A percentile compares a stretch with the other conserved stretches of the same genome.
Evolutionary conservation across 73 alveolate species (phyloP).

Genomic region (Paramecium sonneborni): DNA sequence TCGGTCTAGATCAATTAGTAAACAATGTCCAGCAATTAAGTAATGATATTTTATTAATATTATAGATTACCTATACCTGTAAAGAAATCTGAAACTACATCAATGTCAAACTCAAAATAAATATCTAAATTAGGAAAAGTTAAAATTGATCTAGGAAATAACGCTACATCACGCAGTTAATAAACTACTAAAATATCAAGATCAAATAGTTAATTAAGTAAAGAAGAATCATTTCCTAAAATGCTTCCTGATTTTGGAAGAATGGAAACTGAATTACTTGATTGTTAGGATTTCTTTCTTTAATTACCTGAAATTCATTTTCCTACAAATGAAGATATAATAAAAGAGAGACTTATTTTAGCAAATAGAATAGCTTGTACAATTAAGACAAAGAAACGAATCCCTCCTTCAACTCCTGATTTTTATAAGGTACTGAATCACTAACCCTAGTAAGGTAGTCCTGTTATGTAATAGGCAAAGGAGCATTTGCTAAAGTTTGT

Average conservation of each 20-base stretch:
- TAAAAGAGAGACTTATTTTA: slow-evolving; percentile 54
- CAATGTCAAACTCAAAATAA: neutral
- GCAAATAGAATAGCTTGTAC: slow-evolving; percentile 50
- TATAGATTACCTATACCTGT: neutral
- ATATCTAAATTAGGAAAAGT: slow-evolving; percentile 2
- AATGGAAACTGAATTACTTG: slow-evolving; percentile 13
- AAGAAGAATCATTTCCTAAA: slow-evolving; percentile 4
- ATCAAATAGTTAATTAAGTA: neutral
- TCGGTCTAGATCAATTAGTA: neutral
- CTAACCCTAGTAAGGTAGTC: slow-evolving; percentile 20
- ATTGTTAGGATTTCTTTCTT: neutral
- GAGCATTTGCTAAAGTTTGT: slow-evolving; percentile 97
- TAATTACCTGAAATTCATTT: neutral
- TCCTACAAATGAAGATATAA: slow-evolving; percentile 52
- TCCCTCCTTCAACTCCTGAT: slow-evolving; percentile 62
- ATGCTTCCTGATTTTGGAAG: slow-evolving; percentile 39
- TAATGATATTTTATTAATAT: neutral
- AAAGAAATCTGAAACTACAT: neutral
- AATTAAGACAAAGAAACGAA: slow-evolving; percentile 32
- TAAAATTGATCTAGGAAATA: slow-evolving; percentile 8
- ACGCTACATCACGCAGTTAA: neutral
- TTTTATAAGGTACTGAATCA: slow-evolving; percentile 54
- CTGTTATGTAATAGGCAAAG: slow-evolving; percentile 86
- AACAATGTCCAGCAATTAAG: slow-evolving; percentile 7
- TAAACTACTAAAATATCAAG: neutral